Percentiles rank a stretch among this genome's conserved stretches.
These are phyloP conservation scores for Ophiostoma piceae DNA, from an alignment of 2,329 filamentous ascomycete species.

Conservation along the genomic window DNA sequence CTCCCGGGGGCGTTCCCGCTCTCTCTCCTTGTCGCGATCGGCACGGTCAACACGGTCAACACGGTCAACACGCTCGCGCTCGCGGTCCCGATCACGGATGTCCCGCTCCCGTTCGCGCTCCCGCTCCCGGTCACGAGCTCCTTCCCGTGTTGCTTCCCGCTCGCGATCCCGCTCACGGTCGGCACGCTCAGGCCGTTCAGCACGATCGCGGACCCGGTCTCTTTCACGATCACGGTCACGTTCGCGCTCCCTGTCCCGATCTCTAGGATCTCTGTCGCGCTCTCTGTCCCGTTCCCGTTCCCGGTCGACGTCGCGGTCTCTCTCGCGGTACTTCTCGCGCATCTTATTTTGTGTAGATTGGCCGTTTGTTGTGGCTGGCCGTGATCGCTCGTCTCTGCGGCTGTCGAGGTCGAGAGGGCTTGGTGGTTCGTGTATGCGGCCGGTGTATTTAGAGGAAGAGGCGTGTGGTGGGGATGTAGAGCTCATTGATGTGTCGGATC, in stretches of 20 bases:
- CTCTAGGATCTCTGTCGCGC: slow-evolving; percentile 12
- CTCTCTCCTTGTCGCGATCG: slow-evolving; percentile 11
- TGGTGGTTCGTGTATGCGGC: slow-evolving; percentile 24
- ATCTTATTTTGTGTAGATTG: slow-evolving; percentile 13
- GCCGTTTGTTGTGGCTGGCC: slow-evolving; percentile 19
- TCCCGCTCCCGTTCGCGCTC: slow-evolving; percentile 4
- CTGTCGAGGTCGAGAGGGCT: slow-evolving; percentile 25
- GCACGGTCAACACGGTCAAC: slow-evolving; percentile 5
- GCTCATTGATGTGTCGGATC: slow-evolving; percentile 35
- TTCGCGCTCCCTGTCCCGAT: slow-evolving; percentile 13
- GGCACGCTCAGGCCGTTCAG: background rate
- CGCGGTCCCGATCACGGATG: background rate
- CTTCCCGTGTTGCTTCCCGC: slow-evolving; percentile 6
- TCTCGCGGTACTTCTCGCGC: slow-evolving; percentile 20
- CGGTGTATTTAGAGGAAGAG: slow-evolving; percentile 14
- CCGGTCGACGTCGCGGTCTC: background rate
- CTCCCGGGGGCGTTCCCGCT: slow-evolving; percentile 6
- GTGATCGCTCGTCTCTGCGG: slow-evolving; percentile 23
- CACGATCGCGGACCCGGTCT: slow-evolving; percentile 5
- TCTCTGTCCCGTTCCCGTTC: slow-evolving; percentile 14
- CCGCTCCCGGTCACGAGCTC: slow-evolving; percentile 15
- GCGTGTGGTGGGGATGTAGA: slow-evolving; percentile 24
- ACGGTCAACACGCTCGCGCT: slow-evolving; percentile 9
- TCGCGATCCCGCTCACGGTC: slow-evolving; percentile 18
- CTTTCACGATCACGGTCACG: slow-evolving; percentile 6